phyloP scores from a whole-genome alignment of 352 stramenopile species.

The Plasmopara muralis region DNA sequence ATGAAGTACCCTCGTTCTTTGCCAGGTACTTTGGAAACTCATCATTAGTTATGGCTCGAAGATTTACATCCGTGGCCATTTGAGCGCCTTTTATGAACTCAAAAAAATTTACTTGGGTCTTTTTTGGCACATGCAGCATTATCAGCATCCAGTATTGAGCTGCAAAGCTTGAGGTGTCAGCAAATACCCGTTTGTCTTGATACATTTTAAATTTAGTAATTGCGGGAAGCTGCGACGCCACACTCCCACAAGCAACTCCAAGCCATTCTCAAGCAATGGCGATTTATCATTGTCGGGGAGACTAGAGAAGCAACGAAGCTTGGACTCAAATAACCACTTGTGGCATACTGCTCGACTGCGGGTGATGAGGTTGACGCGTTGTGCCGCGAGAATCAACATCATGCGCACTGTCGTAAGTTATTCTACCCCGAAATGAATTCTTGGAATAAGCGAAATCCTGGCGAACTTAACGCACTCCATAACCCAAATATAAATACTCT shows the following conservation, averaged over 20 bases:
- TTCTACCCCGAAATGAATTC: no score
- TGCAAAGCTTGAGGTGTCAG: constrained; percentile 7
- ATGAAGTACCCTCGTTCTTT: constrained; percentile 19
- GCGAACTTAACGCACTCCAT: no score
- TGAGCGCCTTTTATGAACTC: constrained; percentile 43
- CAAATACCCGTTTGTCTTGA: constrained; percentile 20
- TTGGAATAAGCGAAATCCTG: no score
- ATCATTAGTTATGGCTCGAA: constrained; percentile 30
- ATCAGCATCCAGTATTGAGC: constrained; percentile 23
- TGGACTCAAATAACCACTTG: no score
- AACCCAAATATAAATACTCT: no score
- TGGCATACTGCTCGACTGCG: no score
- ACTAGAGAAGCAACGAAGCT: constrained; percentile 7
- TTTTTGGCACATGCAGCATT: constrained; percentile 30
- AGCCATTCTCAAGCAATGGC: constrained; percentile 15
- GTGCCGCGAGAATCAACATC: no score
- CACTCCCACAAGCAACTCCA: constrained; percentile 7
- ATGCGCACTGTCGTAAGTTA: no score
- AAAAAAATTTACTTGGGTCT: constrained; percentile 30
- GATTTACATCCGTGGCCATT: constrained; percentile 26
- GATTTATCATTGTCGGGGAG: constrained; percentile 1
- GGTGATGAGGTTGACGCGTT: no score
- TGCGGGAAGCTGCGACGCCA: constrained; percentile 21
- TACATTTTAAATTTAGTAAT: constrained; percentile 30
- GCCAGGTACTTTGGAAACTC: constrained; percentile 33